These are phyloP conservation scores for Beauveria australis DNA, from an alignment of 2,329 filamentous ascomycete species.

Conservation along the genomic window DNA sequence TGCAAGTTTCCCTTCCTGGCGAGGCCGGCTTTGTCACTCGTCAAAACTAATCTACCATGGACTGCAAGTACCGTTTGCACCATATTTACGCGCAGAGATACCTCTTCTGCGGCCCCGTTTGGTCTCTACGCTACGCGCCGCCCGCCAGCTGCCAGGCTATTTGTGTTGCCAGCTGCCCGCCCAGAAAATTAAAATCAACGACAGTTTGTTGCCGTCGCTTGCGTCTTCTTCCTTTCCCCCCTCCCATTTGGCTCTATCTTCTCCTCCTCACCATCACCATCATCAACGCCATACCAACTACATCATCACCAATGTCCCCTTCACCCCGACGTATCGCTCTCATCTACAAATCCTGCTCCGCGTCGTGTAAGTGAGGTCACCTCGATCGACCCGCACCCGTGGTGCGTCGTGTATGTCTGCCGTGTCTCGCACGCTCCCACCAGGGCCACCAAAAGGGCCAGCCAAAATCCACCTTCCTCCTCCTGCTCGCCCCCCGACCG, in stretches of 20 bases:
- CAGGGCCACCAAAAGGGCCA: background rate
- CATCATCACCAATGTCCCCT: background rate
- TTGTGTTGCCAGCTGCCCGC: background rate
- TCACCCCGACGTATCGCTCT: background rate
- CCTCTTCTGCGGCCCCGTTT: background rate
- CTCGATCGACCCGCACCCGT: constrained; percentile 1
- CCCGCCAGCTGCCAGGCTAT: background rate
- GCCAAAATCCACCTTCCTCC: background rate
- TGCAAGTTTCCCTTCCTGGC: constrained; percentile 8
- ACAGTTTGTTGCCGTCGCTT: background rate
- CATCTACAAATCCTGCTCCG: background rate
- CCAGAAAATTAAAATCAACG: background rate
- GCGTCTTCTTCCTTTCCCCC: background rate
- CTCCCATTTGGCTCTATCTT: background rate
- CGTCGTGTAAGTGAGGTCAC: constrained; percentile 6
- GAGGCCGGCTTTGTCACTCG: constrained; percentile 3
- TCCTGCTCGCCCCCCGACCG: background rate
- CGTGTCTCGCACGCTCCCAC: background rate
- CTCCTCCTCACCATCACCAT: background rate
- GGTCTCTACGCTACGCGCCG: background rate
- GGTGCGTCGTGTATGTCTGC: background rate
- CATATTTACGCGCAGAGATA: background rate
- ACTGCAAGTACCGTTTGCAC: background rate
- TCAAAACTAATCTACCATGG: background rate
- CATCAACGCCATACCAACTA: background rate